Conservation (phyloP, 306 rosid species). For the Vigna angularis region DNA sequence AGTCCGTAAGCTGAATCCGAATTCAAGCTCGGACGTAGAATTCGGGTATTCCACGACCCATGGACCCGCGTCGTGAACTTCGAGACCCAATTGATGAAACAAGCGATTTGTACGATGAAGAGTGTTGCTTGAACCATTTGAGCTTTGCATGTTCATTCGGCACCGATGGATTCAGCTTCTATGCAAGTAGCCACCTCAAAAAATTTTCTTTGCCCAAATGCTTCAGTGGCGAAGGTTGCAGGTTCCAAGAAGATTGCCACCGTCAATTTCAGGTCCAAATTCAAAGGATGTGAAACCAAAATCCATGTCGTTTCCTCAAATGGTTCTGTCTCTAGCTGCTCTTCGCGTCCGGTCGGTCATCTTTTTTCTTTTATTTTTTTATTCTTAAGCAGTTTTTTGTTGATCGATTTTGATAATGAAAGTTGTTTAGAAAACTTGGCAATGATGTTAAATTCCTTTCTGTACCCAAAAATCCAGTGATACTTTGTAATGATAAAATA, state of each 20-base stretch:
- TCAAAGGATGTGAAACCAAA: constrained; percentile 40
- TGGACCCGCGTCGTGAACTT: constrained; percentile 33
- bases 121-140: constrained; percentile 2
- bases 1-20: constrained; percentile 11
- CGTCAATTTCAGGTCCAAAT: constrained; percentile 39
- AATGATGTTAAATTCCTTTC: not conserved
- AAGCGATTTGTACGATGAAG: constrained; percentile 46
- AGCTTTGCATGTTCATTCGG: constrained; percentile 22
- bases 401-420: not conserved
- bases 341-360: constrained; percentile 60
- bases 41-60: constrained; percentile 26
- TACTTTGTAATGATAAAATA: no score
- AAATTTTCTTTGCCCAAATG: constrained; percentile 35
- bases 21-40: not conserved
- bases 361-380: not conserved
- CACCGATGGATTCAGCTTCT: constrained; percentile 55
- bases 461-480: no score
- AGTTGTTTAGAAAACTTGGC: not conserved
- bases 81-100: constrained; percentile 42
- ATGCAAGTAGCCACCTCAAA: constrained; percentile 54
- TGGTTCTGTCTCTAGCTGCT: constrained; percentile 57
- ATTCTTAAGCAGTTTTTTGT: not conserved
- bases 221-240: constrained; percentile 35
- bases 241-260: constrained; percentile 4
- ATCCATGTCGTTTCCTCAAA: constrained; percentile 53